Base-by-base conservation (phyloP, 768 basidiomycete genomes). In the Pholiota molesta region DNA sequence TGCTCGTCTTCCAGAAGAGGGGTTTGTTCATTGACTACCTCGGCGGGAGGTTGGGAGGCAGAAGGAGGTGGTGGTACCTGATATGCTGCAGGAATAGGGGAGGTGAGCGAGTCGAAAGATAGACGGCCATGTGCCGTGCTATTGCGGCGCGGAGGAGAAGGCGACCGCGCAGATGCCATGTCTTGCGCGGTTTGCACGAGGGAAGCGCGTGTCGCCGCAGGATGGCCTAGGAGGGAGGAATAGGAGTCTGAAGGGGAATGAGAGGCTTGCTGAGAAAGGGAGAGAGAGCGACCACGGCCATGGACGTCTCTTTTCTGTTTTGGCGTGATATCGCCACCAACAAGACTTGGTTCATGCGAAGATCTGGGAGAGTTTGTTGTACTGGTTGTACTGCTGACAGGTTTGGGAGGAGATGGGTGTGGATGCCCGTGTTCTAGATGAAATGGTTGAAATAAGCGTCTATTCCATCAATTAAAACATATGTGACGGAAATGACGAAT, bases 121-220 rank as follows among this genome's bases (percentile, higher is more conserved):
- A 60, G 71, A 53, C 70, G 76, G 35, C 66, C 62, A 57, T 63
- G 61, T 37, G 71, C 67, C 13, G 62, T 57, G 33, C 66, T 70
- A 19, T 67, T 66, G 16, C 69, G 72, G 16, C 71, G 60, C n/a
- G 75, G 60, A 16, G 79, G 77, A 3, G 81, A 79, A 21, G 81
- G 80, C 19, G 86, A 83, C 37, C 80, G 79, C 26, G 83, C 83
- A 39, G 73, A 80, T 1, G 87, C 88, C 9, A 95, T 87, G 52
- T 95, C 90, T 64, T 94, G 84, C 9, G 96, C 97, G 17, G 91
- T 88, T 74, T 94, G 91, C 42, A 90, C 88, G 53, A 91, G 80
- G 45, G 86, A 86, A 5, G 88, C 87, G 45, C 89, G 86, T 3
- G 89, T 91, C 17, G 86, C 88, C 19, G 81, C 86, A 6, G 88